Conservation (phyloP, 495 filamentous ascomycete genomes). For the Annulohypoxylon nitens region DNA sequence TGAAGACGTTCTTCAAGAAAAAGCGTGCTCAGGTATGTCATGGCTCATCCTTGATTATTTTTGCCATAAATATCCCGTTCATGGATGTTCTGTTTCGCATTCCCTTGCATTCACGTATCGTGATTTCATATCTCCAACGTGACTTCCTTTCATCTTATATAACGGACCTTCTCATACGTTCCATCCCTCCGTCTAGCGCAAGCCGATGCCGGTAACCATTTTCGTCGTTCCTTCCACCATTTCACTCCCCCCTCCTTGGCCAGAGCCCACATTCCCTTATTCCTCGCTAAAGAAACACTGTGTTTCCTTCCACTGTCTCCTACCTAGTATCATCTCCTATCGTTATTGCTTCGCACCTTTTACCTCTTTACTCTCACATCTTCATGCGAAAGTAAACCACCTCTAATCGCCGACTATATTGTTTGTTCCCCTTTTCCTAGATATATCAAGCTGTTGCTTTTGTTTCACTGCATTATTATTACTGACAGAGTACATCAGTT, state of each 20-base stretch:
- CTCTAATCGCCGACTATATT: background rate
- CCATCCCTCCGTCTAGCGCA: background rate
- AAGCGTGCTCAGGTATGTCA: background rate
- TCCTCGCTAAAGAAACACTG: background rate
- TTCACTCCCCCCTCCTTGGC: background rate
- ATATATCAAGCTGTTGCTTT: background rate
- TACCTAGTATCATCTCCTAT: background rate
- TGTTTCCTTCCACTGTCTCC: background rate
- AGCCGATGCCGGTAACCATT: background rate
- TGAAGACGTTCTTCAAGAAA: constrained; percentile 4
- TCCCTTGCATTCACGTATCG: background rate
- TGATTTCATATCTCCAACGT: background rate
- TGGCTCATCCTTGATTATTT: background rate
- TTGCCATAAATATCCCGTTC: background rate
- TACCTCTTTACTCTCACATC: background rate
- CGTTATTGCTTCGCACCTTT: background rate
- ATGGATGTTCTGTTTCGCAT: background rate
- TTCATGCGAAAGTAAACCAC: background rate
- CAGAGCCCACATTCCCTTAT: background rate
- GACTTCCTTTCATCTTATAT: background rate
- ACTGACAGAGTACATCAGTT: background rate
- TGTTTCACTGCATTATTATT: background rate
- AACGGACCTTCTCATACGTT: background rate
- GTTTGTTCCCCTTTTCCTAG: background rate
- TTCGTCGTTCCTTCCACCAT: background rate